Conservation (phyloP, 345 rosid genomes). For the Kandelia obovata region DNA sequence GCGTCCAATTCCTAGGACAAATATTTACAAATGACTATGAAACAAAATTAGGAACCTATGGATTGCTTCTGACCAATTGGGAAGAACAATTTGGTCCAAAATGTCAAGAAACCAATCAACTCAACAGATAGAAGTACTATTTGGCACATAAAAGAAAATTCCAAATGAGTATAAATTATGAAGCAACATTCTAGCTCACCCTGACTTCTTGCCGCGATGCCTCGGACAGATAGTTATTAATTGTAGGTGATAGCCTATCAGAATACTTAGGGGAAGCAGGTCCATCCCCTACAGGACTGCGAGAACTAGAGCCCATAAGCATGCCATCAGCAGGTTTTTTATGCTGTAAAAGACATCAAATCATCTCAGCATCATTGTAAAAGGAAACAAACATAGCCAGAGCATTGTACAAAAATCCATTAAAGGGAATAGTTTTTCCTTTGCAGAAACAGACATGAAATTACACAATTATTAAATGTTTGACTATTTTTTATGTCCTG, state of each 20-base stretch:
- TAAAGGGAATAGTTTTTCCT: too few relatives aligned
- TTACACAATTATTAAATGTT: too few relatives aligned
- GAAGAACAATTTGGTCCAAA: neutral
- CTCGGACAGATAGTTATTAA: slow-evolving; percentile 88
- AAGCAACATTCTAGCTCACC: slow-evolving; percentile 36
- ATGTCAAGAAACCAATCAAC: too few relatives aligned
- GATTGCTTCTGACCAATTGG: neutral
- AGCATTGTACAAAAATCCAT: neutral
- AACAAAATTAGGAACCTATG: neutral
- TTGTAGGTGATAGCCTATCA: slow-evolving; percentile 95
- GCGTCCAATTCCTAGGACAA: neutral
- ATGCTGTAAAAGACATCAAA: slow-evolving; percentile 53
- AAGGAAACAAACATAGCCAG: neutral
- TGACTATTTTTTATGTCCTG: too few relatives aligned
- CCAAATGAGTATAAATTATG: neutral
- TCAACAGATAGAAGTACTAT: neutral
- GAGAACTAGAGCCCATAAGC: slow-evolving; percentile 85
- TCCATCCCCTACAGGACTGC: slow-evolving; percentile 76
- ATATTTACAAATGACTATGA: too few relatives aligned
- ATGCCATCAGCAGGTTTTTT: slow-evolving; percentile 84
- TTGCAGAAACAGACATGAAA: too few relatives aligned
- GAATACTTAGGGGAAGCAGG: slow-evolving; percentile 95
- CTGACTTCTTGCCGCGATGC: slow-evolving; percentile 98
- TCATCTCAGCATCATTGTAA: slow-evolving; percentile 6
- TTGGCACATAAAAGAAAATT: neutral